phyloP scores from a whole-genome alignment of 2,329 filamentous ascomycete species.

The Hypoxylon sp. region DNA sequence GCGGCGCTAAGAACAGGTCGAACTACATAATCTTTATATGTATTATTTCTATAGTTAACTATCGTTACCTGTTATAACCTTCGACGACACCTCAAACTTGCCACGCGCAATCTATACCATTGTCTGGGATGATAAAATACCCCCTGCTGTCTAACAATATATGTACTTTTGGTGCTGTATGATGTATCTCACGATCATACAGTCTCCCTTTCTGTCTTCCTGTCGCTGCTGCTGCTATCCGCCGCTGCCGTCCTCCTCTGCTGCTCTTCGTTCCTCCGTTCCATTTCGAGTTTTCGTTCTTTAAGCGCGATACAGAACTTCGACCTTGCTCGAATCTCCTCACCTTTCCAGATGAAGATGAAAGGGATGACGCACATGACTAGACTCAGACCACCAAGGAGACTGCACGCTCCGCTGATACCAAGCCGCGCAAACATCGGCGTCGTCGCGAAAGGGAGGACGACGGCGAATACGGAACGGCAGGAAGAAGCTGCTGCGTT shows the following conservation, averaged over 20 bases:
- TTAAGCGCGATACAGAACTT: slow-evolving; percentile 72
- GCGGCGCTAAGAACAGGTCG: background rate
- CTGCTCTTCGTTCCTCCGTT: slow-evolving; percentile 55
- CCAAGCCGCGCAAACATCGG: slow-evolving; percentile 62
- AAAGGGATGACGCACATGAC: slow-evolving; percentile 65
- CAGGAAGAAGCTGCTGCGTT: slow-evolving; percentile 63
- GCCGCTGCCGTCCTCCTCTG: slow-evolving; percentile 30
- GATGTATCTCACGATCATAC: slow-evolving; percentile 22
- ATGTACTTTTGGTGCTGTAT: background rate
- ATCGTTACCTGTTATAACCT: background rate
- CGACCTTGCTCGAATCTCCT: slow-evolving; percentile 66
- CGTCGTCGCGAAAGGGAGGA: slow-evolving; percentile 67
- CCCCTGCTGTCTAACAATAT: background rate
- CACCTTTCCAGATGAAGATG: slow-evolving; percentile 66
- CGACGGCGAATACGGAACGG: slow-evolving; percentile 63
- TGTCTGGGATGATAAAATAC: background rate
- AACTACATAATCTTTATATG: too few species aligned
- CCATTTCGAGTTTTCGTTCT: slow-evolving; percentile 62
- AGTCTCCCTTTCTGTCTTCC: slow-evolving; percentile 28
- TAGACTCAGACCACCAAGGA: slow-evolving; percentile 63
- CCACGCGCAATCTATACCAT: background rate
- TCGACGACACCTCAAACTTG: background rate
- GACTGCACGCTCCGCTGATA: slow-evolving; percentile 63
- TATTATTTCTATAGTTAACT: background rate
- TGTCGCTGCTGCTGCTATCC: background rate